These are phyloP conservation scores for Afroboletus lepidellus DNA, from an alignment of 1,284 basidiomycete genomes.

Conservation along the genomic window DNA sequence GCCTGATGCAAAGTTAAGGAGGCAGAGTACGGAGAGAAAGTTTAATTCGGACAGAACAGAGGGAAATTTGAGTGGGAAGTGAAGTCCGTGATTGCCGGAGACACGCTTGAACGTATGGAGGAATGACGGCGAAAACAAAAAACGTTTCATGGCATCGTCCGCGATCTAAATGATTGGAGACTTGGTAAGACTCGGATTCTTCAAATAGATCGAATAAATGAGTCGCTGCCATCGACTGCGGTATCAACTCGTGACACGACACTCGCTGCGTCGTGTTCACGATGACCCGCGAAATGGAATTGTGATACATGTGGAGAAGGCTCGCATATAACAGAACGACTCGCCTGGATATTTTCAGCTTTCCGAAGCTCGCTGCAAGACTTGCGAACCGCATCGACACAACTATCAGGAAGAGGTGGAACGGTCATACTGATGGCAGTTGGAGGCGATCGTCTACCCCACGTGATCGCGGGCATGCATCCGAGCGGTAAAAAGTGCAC, in stretches of 20 bases:
- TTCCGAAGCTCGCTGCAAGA: slow-evolving; percentile 49
- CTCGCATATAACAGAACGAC: slow-evolving; percentile 13
- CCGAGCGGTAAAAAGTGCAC: neutral
- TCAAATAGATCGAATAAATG: neutral
- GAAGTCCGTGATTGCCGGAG: slow-evolving; percentile 60
- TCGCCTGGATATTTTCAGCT: slow-evolving; percentile 43
- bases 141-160: slow-evolving; percentile 52
- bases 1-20: slow-evolving; percentile 80
- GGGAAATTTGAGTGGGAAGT: slow-evolving; percentile 76
- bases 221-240: neutral
- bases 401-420: slow-evolving; percentile 44
- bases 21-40: slow-evolving; percentile 65
- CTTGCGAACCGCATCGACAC: slow-evolving; percentile 48
- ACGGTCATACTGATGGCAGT: slow-evolving; percentile 16
- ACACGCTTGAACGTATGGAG: slow-evolving; percentile 60
- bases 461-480: slow-evolving; percentile 30
- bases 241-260: neutral
- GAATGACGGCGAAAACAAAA: slow-evolving; percentile 66
- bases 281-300: neutral
- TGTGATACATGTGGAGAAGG: slow-evolving; percentile 2
- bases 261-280: neutral
- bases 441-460: no score
- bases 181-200: slow-evolving; percentile 15
- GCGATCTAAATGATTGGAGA: slow-evolving; percentile 49
- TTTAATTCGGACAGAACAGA: slow-evolving; percentile 71